Conservation (phyloP, 805 yeast genomes). For the Metschnikowia dekortorum region DNA sequence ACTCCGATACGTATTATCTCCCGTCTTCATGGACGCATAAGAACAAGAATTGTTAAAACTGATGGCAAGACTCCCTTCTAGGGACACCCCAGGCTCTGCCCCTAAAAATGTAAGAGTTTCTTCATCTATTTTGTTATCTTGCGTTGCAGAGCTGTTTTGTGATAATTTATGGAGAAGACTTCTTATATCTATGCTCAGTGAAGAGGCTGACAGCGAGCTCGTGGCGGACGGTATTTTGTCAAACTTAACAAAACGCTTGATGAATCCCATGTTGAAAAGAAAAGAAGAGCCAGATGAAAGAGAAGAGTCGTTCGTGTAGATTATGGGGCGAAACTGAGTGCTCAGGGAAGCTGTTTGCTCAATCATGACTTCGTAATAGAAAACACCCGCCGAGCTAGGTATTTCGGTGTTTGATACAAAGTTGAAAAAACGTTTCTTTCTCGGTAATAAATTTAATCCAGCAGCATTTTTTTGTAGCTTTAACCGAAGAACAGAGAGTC, state of each 20-base stretch:
- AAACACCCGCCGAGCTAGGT: conserved; percentile 31
- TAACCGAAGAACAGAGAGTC: conserved; percentile 29
- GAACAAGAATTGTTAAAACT: conserved; percentile 38
- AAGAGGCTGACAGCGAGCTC: conserved; percentile 4
- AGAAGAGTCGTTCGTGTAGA: conserved; percentile 31
- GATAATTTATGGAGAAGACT: conserved; percentile 25
- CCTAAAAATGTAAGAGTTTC: conserved; percentile 25
- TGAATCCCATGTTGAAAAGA: conserved; percentile 32
- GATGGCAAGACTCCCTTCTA: conserved; percentile 39
- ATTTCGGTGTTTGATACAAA: conserved; percentile 37
- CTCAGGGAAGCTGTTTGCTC: conserved; percentile 31
- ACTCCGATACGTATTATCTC: conserved; percentile 27
- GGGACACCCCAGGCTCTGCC: conserved; percentile 35
- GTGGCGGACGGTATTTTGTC: conserved; percentile 15
- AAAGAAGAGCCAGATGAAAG: conserved; percentile 31
- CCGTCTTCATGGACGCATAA: conserved; percentile 32
- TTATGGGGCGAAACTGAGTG: conserved; percentile 28
- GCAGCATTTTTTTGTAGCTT: conserved; percentile 5
- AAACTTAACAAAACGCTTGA: conserved; percentile 23
- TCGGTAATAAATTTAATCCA: neutral
- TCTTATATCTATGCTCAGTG: conserved; percentile 27
- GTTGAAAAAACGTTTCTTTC: conserved; percentile 26
- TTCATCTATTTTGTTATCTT: conserved; percentile 10
- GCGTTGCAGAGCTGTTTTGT: conserved; percentile 10
- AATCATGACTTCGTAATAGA: conserved; percentile 38